Percentiles rank a stretch among this genome's conserved stretches.
Conservation (phyloP, 176 grass and related monocot species). For the Oryza longistaminata region DNA sequence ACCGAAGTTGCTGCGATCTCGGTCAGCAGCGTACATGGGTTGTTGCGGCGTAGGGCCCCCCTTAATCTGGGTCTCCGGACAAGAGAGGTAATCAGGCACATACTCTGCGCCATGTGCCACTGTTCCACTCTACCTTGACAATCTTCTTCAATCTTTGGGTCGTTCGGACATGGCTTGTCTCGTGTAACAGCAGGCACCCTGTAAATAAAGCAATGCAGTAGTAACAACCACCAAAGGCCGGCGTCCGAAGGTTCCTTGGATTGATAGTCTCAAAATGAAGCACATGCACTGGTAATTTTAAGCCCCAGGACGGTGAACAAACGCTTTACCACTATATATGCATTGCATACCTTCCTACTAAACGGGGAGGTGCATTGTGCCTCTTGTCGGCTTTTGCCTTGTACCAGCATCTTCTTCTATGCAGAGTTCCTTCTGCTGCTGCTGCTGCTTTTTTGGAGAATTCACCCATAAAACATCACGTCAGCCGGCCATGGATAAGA, state of each 20-base stretch:
- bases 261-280: not conserved
- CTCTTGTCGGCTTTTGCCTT: too few relatives aligned
- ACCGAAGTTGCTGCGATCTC: not conserved
- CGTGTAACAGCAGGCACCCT: not conserved
- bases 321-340: not conserved
- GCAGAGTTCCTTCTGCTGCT: not conserved
- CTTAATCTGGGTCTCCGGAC: not conserved
- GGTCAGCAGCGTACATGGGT: slow-evolving; percentile 27
- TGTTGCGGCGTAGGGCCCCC: not conserved
- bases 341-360: not conserved
- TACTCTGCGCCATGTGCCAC: not conserved
- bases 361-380: too few relatives aligned
- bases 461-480: not conserved
- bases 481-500: not conserved
- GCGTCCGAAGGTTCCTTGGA: not conserved
- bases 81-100: not conserved
- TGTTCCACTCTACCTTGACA: not conserved
- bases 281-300: not conserved
- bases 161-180: not conserved
- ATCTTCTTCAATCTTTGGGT: not conserved
- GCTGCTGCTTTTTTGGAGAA: not conserved
- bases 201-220: not conserved
- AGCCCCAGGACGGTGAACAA: not conserved
- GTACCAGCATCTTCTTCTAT: too few relatives aligned
- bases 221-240: not conserved